Evolutionary conservation across 208 protist genomes (phyloP).

Genomic region (Endotrypanum monterogeii): DNA sequence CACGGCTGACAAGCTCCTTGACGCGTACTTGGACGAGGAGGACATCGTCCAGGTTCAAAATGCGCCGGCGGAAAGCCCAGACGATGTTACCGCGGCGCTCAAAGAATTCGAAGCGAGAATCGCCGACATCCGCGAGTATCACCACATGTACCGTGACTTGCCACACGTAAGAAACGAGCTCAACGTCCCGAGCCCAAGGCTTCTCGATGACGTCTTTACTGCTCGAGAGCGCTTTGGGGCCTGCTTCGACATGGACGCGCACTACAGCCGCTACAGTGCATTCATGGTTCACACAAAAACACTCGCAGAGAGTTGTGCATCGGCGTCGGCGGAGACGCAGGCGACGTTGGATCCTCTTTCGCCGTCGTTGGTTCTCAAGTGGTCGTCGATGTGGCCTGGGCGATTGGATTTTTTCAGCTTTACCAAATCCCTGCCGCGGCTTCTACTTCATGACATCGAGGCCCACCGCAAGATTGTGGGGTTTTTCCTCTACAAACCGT

Average conservation of each 20-base stretch:
- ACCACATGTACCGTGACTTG: constrained; percentile 71
- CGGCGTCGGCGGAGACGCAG: not conserved
- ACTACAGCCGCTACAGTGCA: constrained; percentile 70
- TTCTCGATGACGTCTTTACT: constrained; percentile 65
- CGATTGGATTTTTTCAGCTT: constrained; percentile 78
- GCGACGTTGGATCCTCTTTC: constrained; percentile 6
- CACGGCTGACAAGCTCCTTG: constrained; percentile 77
- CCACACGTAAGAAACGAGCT: constrained; percentile 56
- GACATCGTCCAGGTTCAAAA: constrained; percentile 71
- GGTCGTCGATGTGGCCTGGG: constrained; percentile 39
- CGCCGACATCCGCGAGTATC: constrained; percentile 87
- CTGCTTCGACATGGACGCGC: constrained; percentile 77
- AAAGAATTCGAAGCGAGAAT: constrained; percentile 74
- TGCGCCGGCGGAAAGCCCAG: constrained; percentile 48
- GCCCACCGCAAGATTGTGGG: constrained; percentile 72
- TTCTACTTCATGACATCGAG: constrained; percentile 58
- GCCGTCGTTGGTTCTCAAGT: constrained; percentile 16
- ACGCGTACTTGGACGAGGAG: constrained; percentile 86
- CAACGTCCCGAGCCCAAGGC: constrained; percentile 43
- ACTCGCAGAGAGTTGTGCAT: constrained; percentile 27
- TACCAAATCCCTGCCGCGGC: constrained; percentile 43
- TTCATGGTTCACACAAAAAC: constrained; percentile 75
- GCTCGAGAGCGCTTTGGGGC: constrained; percentile 61
- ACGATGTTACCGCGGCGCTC: constrained; percentile 53
- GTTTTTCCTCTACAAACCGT: constrained; percentile 61